Base-by-base conservation (phyloP, 768 basidiomycete genomes). In the Phylloporus sp. region DNA sequence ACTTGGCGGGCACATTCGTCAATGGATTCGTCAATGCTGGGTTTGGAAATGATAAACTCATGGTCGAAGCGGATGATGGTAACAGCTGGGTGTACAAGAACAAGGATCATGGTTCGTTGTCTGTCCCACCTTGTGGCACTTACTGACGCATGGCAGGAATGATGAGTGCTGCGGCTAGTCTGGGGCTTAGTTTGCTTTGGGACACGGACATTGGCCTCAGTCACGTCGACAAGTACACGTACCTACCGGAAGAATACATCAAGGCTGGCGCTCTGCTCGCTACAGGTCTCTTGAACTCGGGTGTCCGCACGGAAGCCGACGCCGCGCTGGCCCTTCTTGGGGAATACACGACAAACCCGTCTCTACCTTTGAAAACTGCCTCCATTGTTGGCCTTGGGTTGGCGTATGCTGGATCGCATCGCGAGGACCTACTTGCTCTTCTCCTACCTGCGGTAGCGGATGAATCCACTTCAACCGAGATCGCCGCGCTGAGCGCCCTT, bases 31-130 rank as follows among this genome's bases (percentile, higher is more conserved):
- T 97, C 42, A 99, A 99, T 60, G 95, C 93, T 35, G 96, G 95
- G 0, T 99, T 94, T 61, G 93, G 92, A 20, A 99, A 99, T 64
- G 96, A 99, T 66, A 97, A 96, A 65, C 78, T 99, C 44, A 95
- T 99, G 90, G 92, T 94, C 6, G 86, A 85, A 61, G 95, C 93
- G 2, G 89, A 92, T 49, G 94, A 96, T 60, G 95, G 96, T 13
- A 90, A 82, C 67, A 94, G 91, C 58, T 99, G 93, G 93, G 91
- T 99, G 48, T 99, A 98, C 76, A 98, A 98, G 78, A 98, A 98
- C 75, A 98, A 98, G 71, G 95, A 97, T 43, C 91, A 96, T 53
- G 96, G 94, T 84, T 48, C 18, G 75, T 61, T 13, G 38, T 14
- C 23, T 33, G n/a, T 28, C 41, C 31, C 9, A 14, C 34, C 21